Base-by-base conservation (phyloP, 108 stramenopile species). In the Aureococcus anophagefferens region DNA sequence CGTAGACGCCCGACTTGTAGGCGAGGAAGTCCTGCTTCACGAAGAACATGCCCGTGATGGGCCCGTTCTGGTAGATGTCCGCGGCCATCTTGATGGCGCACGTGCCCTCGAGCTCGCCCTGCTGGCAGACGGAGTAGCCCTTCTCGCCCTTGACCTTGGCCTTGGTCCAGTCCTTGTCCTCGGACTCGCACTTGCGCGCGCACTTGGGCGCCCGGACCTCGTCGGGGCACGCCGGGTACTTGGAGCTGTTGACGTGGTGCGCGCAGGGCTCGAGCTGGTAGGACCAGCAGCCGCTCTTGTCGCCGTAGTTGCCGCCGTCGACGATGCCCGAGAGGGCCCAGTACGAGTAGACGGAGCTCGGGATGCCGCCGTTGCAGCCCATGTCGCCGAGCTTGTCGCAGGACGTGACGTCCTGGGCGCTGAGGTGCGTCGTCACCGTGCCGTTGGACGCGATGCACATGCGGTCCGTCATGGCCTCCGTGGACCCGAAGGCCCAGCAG, bases 281-380 rank as follows among this genome's bases (percentile, higher is more conserved):
- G 31, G 85, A 82, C 74, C 74, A 46, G 74, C 76, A 46, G 36
- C 77, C 77, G n/a, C 78, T 80, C 4, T 76, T 65, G 35, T 32
- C 17, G 59, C 25, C 45, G 69, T 66, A 84, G 74, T 81, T 80
- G 29, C 81, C 83, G 18, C 85, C 85, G 37, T 79, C 72, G 25
- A 81, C 80, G 44, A 86, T 82, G 17, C 85, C 85, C 17, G 66
- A 70, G 32, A 34, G 44, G 63, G 76, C 80, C 68, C 85, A 83
- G 67, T 75, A 86, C 5, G 33, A 16, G 84, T 84, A 86, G 45
- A 84, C 85, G 29, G 79, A 74, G 32, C 80, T 65, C 46, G 85
- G 85, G 63, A 83, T 82, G 4, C 85, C 85, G 59, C 85, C 85
- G 70, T 86, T 85, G 85, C 85, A 86, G 44, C 85, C 85, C 77